phyloP scores from a whole-genome alignment of 78 protist species.

The Emiliania huxleyi region DNA sequence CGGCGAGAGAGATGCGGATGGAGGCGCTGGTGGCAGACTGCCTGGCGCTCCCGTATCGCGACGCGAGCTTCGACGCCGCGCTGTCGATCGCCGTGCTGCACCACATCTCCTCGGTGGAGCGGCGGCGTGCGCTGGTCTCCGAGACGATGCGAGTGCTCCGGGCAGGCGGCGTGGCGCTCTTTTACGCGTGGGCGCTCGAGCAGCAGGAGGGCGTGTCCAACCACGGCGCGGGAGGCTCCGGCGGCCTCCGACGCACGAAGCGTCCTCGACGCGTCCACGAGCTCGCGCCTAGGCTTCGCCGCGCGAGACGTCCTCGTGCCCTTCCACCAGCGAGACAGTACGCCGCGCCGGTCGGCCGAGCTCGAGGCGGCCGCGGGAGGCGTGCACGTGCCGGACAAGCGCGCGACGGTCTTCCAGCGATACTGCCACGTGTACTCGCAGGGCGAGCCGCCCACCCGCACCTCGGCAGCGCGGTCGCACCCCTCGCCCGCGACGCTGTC shows the following conservation, averaged over 20 bases:
- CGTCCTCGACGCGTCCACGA: neutral
- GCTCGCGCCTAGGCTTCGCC: neutral
- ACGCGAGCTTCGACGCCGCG: neutral
- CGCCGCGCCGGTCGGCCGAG: neutral
- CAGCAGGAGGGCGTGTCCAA: neutral
- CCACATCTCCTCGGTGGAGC: constrained; percentile 11
- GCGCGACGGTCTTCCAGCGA: constrained; percentile 9
- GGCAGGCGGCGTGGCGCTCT: constrained; percentile 3
- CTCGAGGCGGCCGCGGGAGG: neutral
- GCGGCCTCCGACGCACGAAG: too few species aligned
- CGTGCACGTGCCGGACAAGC: neutral
- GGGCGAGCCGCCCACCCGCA: too few species aligned
- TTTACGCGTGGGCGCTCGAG: constrained; percentile 33
- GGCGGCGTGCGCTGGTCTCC: neutral
- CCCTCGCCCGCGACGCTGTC: too few species aligned
- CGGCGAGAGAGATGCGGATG: neutral
- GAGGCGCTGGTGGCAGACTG: neutral
- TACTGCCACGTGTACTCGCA: constrained; percentile 35
- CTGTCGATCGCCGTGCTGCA: constrained; percentile 40
- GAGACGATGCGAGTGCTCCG: neutral
- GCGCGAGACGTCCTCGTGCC: constrained; percentile 19
- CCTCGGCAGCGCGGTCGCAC: too few species aligned
- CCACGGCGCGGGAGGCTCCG: too few species aligned
- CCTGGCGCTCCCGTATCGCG: neutral
- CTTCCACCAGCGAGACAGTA: neutral